These are phyloP conservation scores for Trypanosoma cruzi DNA, from an alignment of 208 protist genomes.

Conservation along the genomic window DNA sequence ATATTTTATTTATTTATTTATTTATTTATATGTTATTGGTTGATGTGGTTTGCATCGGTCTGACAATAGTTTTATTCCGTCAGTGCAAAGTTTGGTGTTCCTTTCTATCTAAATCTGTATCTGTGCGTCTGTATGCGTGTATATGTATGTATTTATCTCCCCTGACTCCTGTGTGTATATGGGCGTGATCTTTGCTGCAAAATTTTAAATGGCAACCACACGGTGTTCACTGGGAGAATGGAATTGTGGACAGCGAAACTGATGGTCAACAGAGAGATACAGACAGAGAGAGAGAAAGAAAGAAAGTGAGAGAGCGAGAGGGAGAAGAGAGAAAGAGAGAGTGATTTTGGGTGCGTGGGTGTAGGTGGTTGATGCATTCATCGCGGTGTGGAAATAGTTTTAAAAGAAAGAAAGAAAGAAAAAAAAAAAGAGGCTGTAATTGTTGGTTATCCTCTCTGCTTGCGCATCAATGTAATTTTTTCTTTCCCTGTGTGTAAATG, in stretches of 20 bases:
- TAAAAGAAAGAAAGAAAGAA: too few relatives aligned
- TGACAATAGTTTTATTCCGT: constrained; percentile 1
- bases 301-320: not conserved
- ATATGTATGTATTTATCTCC: constrained; percentile 17
- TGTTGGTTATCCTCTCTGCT: too few relatives aligned
- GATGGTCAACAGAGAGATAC: not conserved
- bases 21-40: not conserved
- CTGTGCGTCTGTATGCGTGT: constrained; percentile 25
- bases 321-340: not conserved
- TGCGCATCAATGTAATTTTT: too few relatives aligned
- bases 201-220: not conserved
- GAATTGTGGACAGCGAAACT: not conserved
- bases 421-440: too few relatives aligned
- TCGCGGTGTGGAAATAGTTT: too few relatives aligned
- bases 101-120: constrained; percentile 6
- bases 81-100: constrained; percentile 9
- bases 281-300: not conserved
- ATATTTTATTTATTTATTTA: not conserved
- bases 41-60: not conserved
- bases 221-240: not conserved
- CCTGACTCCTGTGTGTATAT: not conserved
- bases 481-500: too few relatives aligned
- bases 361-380: too few relatives aligned
- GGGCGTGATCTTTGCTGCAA: too few relatives aligned
- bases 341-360: too few relatives aligned